Evolutionary conservation across 495 filamentous ascomycete genomes (phyloP), one percentile per base, ranked within the genome.

Genomic region (Xylaria bambusicola): DNA sequence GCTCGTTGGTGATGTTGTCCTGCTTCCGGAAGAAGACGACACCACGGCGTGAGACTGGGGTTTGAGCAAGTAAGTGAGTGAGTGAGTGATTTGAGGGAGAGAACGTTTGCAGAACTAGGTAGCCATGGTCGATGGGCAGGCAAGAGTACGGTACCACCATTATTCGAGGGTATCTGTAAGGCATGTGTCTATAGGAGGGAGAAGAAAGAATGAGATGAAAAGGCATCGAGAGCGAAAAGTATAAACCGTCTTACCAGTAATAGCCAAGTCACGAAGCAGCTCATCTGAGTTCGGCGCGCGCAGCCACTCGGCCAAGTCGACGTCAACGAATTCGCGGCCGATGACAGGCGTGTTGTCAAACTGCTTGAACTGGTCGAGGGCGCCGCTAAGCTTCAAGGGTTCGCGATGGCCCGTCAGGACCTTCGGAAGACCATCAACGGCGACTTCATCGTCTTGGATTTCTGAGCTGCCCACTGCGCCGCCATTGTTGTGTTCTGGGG

Each of bases 11-110:
- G 7, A 90, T 70, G 52, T 75, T 80, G 68, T 91, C 82, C 62
- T 93, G 90, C 35, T 83, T 80, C 26, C 89, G 87, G 75, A 94
- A 91, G 77, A 91, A 92, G 40, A 93, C 90, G 0, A 94, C 90
- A 2, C 89, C 88, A 0, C 89, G 84, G 62, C 87, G 85, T 15
- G 89, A 93, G 63, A 94, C 89, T 92, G 15, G 12, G 23, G 2
- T 23, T 4, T 20, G n/a, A 10, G 36, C 21, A 9, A 9, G n/a
- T 53, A 29, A 23, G 86, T 82, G 6, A 88, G 75, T 33, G 88
- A 10, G 2, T n/a, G n/a, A n/a, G n/a, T n/a, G n/a, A n/a, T n/a
- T n/a, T n/a, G n/a, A n/a, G n/a, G n/a, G n/a, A n/a, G n/a, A n/a
- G n/a, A n/a, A n/a, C n/a, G n/a, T n/a, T n/a, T n/a, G n/a, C n/a